Conservation (phyloP, 2,329 filamentous ascomycete species). For the Nannizzia gypsea region DNA sequence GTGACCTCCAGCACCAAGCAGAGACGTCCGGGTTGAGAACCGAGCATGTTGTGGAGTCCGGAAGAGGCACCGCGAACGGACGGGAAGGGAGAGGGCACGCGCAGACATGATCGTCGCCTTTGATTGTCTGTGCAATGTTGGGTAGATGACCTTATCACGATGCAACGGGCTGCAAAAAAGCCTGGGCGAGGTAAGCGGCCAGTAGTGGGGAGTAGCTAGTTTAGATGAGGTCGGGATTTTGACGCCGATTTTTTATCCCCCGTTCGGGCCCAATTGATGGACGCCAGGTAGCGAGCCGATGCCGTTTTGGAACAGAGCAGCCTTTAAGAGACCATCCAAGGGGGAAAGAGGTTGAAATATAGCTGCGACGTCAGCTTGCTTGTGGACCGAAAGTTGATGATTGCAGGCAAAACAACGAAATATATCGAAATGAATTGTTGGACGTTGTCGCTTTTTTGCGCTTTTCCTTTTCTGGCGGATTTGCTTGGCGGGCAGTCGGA, state of each 20-base stretch:
- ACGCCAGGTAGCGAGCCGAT: neutral
- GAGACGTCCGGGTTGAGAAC: conserved; percentile 32
- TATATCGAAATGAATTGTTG: neutral
- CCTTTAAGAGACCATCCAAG: neutral
- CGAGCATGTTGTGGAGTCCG: conserved; percentile 18
- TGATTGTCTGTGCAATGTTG: neutral
- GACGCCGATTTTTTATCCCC: neutral
- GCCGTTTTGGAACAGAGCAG: neutral
- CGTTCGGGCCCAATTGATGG: neutral
- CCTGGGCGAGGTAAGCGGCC: neutral
- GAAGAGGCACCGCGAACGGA: conserved; percentile 30
- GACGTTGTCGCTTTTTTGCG: neutral
- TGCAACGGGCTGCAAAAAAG: neutral
- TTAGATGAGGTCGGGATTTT: neutral
- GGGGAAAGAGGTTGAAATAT: neutral
- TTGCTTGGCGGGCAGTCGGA: neutral
- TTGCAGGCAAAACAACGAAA: neutral
- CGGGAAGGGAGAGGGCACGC: conserved; percentile 28
- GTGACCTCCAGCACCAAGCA: conserved; percentile 41
- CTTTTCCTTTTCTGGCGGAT: neutral
- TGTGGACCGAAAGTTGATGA: neutral
- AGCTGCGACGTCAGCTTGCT: neutral
- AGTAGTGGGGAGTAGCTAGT: neutral
- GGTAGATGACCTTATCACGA: neutral
- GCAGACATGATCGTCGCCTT: conserved; percentile 23